Conservation (phyloP, 345 rosid genomes). For the Arabis hirsuta region DNA sequence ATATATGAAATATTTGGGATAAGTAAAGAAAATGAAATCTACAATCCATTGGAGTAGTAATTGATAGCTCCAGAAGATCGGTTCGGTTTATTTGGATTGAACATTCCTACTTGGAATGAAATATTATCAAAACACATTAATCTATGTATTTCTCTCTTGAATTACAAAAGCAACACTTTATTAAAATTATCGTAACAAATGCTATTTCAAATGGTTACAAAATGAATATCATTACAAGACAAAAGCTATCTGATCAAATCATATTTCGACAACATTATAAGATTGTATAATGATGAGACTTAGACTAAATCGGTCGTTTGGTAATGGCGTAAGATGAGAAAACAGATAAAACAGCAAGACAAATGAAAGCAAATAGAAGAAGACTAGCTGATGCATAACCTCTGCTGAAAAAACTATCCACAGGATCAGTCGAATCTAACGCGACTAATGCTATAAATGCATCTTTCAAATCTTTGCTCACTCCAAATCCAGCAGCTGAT, state of each 20-base stretch:
- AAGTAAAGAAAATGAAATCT: too few species aligned
- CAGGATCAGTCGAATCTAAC: constrained; percentile 35
- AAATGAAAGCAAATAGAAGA: constrained; percentile 56
- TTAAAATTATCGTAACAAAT: background rate
- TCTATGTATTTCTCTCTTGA: background rate
- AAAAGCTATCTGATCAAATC: constrained; percentile 16
- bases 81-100: background rate
- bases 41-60: too few species aligned
- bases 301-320: constrained; percentile 25
- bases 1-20: too few species aligned
- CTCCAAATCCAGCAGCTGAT: constrained; percentile 62
- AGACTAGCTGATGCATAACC: constrained; percentile 57
- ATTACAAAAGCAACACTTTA: background rate
- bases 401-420: constrained; percentile 50
- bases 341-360: constrained; percentile 57
- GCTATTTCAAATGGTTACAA: background rate
- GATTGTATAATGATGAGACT: background rate
- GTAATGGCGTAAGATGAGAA: constrained; percentile 57
- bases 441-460: background rate
- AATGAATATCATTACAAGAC: background rate
- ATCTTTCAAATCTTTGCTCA: constrained; percentile 54
- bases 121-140: too few species aligned
- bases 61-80: too few species aligned
- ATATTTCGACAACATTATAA: background rate
- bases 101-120: background rate